Evolutionary conservation across 2,329 filamentous ascomycete species (phyloP).

Genomic region (Trichoderma sp.): DNA sequence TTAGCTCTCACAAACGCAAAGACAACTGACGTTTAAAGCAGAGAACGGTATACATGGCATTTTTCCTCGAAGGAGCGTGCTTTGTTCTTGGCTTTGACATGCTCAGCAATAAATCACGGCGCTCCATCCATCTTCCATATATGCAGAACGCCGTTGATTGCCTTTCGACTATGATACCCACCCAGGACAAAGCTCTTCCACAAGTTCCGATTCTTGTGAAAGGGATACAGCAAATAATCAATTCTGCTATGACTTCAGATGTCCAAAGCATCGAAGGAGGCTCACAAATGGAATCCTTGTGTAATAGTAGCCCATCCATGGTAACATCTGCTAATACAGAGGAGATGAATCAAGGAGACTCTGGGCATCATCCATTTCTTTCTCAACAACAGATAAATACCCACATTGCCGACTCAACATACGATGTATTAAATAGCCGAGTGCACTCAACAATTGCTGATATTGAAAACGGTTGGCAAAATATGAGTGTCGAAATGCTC

Average conservation of each 20-base stretch:
- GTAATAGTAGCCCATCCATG: neutral
- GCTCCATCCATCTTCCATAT: neutral
- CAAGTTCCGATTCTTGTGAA: neutral
- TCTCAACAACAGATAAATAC: neutral
- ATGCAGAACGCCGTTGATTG: neutral
- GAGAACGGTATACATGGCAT: neutral
- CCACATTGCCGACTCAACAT: neutral
- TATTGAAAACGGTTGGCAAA: neutral
- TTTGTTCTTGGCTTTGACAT: neutral
- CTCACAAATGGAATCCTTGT: neutral
- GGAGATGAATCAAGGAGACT: neutral
- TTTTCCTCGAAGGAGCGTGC: neutral
- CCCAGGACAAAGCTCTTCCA: neutral
- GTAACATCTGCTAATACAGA: neutral
- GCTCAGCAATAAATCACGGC: neutral
- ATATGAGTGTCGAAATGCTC: neutral
- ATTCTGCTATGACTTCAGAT: neutral
- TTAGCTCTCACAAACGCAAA: no score
- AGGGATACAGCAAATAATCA: neutral
- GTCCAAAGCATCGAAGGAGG: neutral
- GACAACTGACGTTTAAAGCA: neutral
- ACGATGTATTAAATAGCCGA: neutral
- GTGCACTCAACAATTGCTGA: neutral
- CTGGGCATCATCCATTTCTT: neutral
- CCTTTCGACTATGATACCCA: neutral